Evolutionary conservation across 768 basidiomycete species (phyloP).

Genomic region (Mrakia frigida): DNA sequence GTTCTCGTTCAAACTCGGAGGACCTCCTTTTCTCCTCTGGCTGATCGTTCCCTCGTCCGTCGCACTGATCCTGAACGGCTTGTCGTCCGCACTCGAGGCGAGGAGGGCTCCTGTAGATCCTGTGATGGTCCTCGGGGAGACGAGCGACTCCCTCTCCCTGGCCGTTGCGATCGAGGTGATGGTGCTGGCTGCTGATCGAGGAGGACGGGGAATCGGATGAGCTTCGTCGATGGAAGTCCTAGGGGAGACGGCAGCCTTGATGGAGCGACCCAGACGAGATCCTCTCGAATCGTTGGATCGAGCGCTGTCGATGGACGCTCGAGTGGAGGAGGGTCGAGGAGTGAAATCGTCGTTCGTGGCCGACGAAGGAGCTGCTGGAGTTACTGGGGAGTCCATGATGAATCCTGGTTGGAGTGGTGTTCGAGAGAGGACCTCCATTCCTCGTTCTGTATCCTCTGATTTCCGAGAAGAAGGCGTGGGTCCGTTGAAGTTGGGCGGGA

Average conservation of each 20-base stretch:
- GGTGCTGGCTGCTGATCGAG: neutral
- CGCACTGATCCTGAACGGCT: conserved; percentile 6
- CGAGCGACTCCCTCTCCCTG: neutral
- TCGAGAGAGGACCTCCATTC: neutral
- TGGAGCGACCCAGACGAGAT: conserved; percentile 1
- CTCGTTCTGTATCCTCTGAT: neutral
- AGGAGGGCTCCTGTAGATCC: neutral
- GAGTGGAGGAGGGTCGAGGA: neutral
- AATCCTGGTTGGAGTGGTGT: conserved; percentile 9
- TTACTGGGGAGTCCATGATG: neutral
- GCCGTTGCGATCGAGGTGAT: neutral
- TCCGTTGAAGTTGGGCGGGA: neutral
- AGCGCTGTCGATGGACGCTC: conserved; percentile 9
- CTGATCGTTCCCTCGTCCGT: conserved; percentile 11
- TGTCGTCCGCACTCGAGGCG: neutral
- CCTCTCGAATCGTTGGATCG: neutral
- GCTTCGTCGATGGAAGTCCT: neutral
- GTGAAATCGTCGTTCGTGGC: neutral
- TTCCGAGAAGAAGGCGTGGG: neutral
- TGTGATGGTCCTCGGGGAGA: neutral
- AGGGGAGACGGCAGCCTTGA: neutral
- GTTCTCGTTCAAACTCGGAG: neutral
- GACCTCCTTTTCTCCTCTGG: conserved; percentile 1
- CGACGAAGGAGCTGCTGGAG: neutral
- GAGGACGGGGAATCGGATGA: neutral